Percentiles rank a stretch among this genome's conserved stretches.
Evolutionary conservation across 2,329 filamentous ascomycete species (phyloP).

Genomic region (Trichoderma aggressivum): DNA sequence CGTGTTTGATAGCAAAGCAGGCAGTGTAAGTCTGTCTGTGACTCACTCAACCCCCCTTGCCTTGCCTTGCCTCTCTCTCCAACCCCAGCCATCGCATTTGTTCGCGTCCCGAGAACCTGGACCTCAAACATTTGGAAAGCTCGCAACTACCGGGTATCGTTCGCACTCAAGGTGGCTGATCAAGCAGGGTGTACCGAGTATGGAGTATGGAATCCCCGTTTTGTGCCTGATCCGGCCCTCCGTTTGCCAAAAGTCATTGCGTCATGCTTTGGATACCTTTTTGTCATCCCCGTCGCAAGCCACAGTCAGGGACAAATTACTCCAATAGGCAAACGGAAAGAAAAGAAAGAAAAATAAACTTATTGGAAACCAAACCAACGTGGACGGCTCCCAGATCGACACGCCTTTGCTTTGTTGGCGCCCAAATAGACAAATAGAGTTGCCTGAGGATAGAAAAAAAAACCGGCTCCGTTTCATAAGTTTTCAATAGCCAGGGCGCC

Average conservation of each 20-base stretch:
- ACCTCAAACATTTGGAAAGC: background rate
- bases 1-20: background rate
- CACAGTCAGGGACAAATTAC: background rate
- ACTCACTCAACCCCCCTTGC: background rate
- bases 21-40: slow-evolving; percentile 5
- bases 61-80: background rate
- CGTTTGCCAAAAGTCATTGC: background rate
- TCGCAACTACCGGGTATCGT: background rate
- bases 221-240: background rate
- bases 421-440: background rate
- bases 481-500: background rate
- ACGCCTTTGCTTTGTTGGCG: background rate
- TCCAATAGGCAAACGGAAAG: background rate
- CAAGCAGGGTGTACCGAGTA: background rate
- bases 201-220: background rate
- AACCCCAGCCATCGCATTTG: background rate
- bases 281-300: slow-evolving; percentile 6
- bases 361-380: background rate
- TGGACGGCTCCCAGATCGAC: background rate
- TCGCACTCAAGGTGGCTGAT: background rate
- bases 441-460: background rate
- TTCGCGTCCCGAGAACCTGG: background rate
- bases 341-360: background rate
- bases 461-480: background rate
- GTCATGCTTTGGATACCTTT: background rate